These are phyloP conservation scores for Pleurotus tuber-regium DNA, from an alignment of 768 basidiomycete genomes.

Conservation along the genomic window DNA sequence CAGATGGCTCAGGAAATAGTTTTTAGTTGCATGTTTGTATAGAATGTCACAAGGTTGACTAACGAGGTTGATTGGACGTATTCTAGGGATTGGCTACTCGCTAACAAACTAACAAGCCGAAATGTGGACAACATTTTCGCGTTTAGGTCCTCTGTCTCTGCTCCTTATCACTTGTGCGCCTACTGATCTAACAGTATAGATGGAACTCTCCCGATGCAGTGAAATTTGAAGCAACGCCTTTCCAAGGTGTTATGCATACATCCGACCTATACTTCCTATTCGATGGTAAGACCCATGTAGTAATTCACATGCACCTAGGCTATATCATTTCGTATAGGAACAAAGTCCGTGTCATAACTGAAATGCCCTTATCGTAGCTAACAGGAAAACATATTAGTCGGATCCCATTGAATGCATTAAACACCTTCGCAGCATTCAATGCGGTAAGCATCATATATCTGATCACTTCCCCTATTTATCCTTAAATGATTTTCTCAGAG, in stretches of 20 bases:
- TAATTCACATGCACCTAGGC: background rate
- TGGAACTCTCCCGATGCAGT: slow-evolving; percentile 45
- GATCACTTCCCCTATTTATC: background rate
- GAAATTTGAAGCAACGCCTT: slow-evolving; percentile 31
- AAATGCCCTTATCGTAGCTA: too few species aligned
- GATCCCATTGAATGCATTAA: slow-evolving; percentile 29
- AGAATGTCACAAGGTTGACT: background rate
- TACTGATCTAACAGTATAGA: slow-evolving; percentile 15
- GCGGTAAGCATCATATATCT: slow-evolving; percentile 18
- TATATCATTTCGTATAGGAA: slow-evolving; percentile 17
- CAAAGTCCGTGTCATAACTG: slow-evolving; percentile 19
- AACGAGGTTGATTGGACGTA: background rate
- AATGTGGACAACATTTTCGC: slow-evolving; percentile 31
- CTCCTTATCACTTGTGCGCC: background rate
- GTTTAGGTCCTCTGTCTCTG: slow-evolving; percentile 27
- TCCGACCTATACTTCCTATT: slow-evolving; percentile 43
- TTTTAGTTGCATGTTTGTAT: slow-evolving; percentile 41
- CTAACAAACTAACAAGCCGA: slow-evolving; percentile 26
- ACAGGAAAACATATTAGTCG: slow-evolving; percentile 14
- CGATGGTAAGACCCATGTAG: slow-evolving; percentile 26
- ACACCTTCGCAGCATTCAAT: slow-evolving; percentile 36
- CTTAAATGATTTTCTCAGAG: slow-evolving; percentile 31
- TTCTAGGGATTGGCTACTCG: slow-evolving; percentile 34
- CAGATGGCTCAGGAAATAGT: slow-evolving; percentile 40
- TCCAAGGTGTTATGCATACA: slow-evolving; percentile 39